Base-by-base conservation (phyloP, 208 protist genomes). In the Herpetomonas samuelpessoai region DNA sequence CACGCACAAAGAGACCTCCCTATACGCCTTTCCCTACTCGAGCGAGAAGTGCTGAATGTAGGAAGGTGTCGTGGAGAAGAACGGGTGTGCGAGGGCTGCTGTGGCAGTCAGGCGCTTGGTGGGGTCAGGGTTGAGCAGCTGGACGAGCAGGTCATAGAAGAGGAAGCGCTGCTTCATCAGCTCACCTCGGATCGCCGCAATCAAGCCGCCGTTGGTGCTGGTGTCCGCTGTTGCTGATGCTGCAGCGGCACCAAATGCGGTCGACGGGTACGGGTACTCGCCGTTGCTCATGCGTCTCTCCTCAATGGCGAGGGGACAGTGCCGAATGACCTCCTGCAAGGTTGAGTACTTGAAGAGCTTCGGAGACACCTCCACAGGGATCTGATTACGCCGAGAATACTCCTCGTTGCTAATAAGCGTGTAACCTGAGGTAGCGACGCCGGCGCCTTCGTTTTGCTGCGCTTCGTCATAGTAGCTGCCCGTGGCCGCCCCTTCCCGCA, bases 121-220 rank as follows among this genome's bases (percentile, higher is more conserved):
- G 10, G 87, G 73, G 61, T 93, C 74, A 4, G 71, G 69, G 39
- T 85, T 53, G 54, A 93, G 74, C 41, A 93, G 74, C 7, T 69
- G 63, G 18, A 74, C 69, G 29, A 93, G 63, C 41, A 93, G 51
- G 52, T 91, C 83, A 56, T 77, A 91, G 14, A 93, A 65, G 27
- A 72, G 62, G 53, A 84, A 88, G n/a, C 87, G 83, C 59, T 91
- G 81, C 62, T 75, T 70, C 62, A 83, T 78, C 68, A 93, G 76
- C 52, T 87, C 87, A 10, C 74, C 75, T 25, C 77, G 60, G 30
- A 79, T 61, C 24, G 24, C 47, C 38, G 60, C 45, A 39, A 24
- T 65, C 3, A 62, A 59, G 19, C 22, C 68, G 26, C 47, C 24
- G 39, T 57, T 24, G 22, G 29, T 26, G 16, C 29, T 18, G 29